Conservation (phyloP, 805 yeast species). For the Yamadazyma kitorensis region DNA sequence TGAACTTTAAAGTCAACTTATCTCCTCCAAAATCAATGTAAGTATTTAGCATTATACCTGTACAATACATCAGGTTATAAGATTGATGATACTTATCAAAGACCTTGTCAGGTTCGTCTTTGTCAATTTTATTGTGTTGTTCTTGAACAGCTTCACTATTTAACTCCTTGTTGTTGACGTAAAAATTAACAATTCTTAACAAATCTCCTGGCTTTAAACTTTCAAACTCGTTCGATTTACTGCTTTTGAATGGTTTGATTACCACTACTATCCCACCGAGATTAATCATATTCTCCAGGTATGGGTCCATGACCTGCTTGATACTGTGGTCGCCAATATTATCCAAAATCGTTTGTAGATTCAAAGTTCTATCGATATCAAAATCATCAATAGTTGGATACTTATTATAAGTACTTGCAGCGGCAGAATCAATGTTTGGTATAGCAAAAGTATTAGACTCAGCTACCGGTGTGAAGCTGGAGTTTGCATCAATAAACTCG, state of each 20-base stretch:
- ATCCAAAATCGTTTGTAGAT: slow-evolving; percentile 23
- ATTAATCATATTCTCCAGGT: slow-evolving; percentile 19
- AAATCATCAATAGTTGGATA: no score
- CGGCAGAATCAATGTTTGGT: no score
- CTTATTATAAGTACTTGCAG: no score
- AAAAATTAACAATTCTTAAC: slow-evolving; percentile 26
- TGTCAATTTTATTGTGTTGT: no score
- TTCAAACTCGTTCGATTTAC: slow-evolving; percentile 17
- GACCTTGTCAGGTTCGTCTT: no score
- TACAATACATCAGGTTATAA: slow-evolving; percentile 23
- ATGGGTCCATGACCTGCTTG: slow-evolving; percentile 27
- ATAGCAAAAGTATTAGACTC: no score
- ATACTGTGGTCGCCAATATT: slow-evolving; percentile 14
- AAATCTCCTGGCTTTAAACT: slow-evolving; percentile 30
- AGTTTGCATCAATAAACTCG: no score
- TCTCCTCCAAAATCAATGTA: slow-evolving; percentile 18
- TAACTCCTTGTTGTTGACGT: slow-evolving; percentile 12
- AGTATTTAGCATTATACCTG: slow-evolving; percentile 29
- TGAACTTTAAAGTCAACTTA: slow-evolving; percentile 16
- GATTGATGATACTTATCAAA: neutral
- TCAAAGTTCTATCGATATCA: slow-evolving; percentile 25
- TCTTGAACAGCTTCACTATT: no score
- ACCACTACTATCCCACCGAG: slow-evolving; percentile 35
- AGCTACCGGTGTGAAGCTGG: no score
- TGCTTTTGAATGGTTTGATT: slow-evolving; percentile 24